Base-by-base conservation (phyloP, 495 filamentous ascomycete genomes). In the Choiromyces venosus region DNA sequence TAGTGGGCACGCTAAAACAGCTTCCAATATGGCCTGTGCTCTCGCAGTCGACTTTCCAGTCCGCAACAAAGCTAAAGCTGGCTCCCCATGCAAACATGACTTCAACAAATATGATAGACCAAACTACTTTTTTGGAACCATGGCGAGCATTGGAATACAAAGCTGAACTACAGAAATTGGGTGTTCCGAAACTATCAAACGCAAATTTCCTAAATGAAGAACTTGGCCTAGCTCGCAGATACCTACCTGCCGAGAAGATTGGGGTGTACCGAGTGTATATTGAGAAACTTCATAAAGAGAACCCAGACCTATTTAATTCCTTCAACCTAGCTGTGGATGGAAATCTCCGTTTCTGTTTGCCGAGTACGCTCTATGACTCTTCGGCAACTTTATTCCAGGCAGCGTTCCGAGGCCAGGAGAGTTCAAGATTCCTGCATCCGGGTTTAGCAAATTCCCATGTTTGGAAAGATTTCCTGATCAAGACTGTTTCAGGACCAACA, bases 21-120 rank as follows among this genome's bases (percentile, higher is more conserved):
- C 74, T 77, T 73, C 75, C 75, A 7, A 77, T 77, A 16, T 77
- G 75, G 75, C 75, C 75, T 36, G 68, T 70, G 37, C 69, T 76
- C 66, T 68, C 74, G 35, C 21, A 46, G 29, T 19, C 56, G 18
- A 66, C 44, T 0, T 73, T 76, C 64, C 76, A 68, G 37, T 37
- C 75, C 14, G 75, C 75, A 25, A 66, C 44, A 10, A 42, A 66
- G 19, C 69, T 74, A 35, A 73, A 64, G 33, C n/a, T 77, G 25
- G 69, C 75, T 7, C 75, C 74, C 21, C 66, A 73, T 70, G 56
- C 46, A n/a, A 61, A 68, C 44, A 72, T 77, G 19, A 64, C 70
- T 10, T 67, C 73, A 29, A 73, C 61, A 25, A 36, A 25, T 6
- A 37, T 77, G 7, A 65, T 67, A 44, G 70, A 69, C 56, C 66